phyloP scores from a whole-genome alignment of 2,329 filamentous ascomycete genomes.

The Beauveria brongniartii region DNA sequence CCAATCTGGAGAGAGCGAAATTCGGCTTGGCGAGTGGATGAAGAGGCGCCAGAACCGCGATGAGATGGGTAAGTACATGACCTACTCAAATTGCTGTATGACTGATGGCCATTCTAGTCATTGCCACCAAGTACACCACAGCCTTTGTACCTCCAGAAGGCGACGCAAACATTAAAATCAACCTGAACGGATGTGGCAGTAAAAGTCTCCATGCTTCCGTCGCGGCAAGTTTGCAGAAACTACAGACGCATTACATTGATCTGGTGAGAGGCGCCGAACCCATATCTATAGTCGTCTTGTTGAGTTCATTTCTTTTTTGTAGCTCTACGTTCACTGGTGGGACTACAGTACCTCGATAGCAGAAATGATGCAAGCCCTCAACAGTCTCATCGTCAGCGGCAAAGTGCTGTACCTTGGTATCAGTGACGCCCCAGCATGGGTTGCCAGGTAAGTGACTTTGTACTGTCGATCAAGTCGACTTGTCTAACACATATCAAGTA shows the following conservation, averaged over 20 bases:
- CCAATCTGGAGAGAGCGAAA: conserved; percentile 53
- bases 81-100: too few relatives aligned
- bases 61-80: conserved; percentile 35
- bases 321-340: conserved; percentile 60
- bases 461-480: background rate
- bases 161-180: conserved; percentile 36
- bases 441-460: conserved; percentile 37
- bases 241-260: conserved; percentile 63
- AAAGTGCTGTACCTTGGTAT: conserved; percentile 61
- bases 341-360: conserved; percentile 47
- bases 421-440: conserved; percentile 62
- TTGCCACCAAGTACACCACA: conserved; percentile 62
- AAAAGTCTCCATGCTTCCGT: conserved; percentile 53
- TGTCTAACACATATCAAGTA: conserved; percentile 26
- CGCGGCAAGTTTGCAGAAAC: conserved; percentile 47
- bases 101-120: conserved; percentile 30
- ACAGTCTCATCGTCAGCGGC: conserved; percentile 48
- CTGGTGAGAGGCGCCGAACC: conserved; percentile 30
- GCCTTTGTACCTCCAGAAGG: conserved; percentile 37
- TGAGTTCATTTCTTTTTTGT: conserved; percentile 34
- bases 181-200: conserved; percentile 50
- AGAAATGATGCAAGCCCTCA: conserved; percentile 60
- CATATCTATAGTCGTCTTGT: background rate
- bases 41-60: conserved; percentile 54
- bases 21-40: conserved; percentile 66